Percentiles rank a stretch among this genome's conserved stretches.
Evolutionary conservation across 225 moss, liverwort and hornwort genomes (phyloP).

Genomic region (Physcomitrellopsis africana): DNA sequence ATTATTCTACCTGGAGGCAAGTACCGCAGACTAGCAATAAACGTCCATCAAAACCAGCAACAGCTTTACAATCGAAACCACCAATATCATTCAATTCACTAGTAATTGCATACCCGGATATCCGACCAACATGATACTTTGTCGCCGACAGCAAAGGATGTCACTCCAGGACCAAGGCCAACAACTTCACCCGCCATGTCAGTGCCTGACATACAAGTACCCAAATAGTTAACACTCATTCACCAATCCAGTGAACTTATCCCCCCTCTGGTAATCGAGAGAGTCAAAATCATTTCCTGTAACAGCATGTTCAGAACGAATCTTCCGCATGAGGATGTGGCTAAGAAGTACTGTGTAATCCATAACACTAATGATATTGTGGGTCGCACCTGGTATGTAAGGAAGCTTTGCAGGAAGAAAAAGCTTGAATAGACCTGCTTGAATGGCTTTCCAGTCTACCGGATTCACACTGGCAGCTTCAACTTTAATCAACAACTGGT

Average conservation of each 20-base stretch:
- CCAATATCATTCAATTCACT: too few relatives aligned
- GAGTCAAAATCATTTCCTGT: too few relatives aligned
- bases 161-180: conserved; percentile 49
- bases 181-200: conserved; percentile 64
- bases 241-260: background rate
- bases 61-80: too few relatives aligned
- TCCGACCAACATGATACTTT: conserved; percentile 45
- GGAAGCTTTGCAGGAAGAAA: conserved; percentile 45
- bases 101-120: conserved; percentile 8
- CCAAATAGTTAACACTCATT: background rate
- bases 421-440: conserved; percentile 36
- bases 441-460: conserved; percentile 50
- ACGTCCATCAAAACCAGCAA: too few relatives aligned
- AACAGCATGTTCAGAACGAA: background rate
- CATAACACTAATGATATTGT: background rate
- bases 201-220: conserved; percentile 34
- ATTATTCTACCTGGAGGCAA: too few relatives aligned
- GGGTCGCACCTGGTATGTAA: conserved; percentile 40
- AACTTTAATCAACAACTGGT: conserved; percentile 55
- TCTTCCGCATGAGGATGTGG: too few relatives aligned
- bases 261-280: too few relatives aligned
- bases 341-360: background rate
- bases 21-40: too few relatives aligned
- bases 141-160: conserved; percentile 48
- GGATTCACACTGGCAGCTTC: conserved; percentile 61